Percentiles rank a stretch among this genome's conserved stretches.
Conservation (phyloP, 2,329 filamentous ascomycete genomes). For the Fusarium musae region DNA sequence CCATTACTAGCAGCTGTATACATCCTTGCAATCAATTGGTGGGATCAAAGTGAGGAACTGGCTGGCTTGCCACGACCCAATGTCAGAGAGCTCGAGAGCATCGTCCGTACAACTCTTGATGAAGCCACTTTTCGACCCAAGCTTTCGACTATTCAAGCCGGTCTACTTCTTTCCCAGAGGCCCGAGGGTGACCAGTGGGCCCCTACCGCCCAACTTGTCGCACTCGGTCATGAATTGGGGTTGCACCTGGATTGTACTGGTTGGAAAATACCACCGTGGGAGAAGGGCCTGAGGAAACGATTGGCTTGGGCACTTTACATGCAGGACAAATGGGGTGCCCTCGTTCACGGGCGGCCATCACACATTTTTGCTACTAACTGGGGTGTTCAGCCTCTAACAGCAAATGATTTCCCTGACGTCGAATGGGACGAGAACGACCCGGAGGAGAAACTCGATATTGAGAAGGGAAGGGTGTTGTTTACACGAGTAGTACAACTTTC, state of each 20-base stretch:
- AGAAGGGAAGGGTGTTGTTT: conserved; percentile 77
- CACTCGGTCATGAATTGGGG: conserved; percentile 86
- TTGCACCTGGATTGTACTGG: conserved; percentile 86
- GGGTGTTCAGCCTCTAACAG: conserved; percentile 75
- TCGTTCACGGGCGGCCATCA: conserved; percentile 86
- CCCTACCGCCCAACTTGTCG: conserved; percentile 86
- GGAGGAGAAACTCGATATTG: conserved; percentile 72
- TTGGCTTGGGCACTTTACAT: conserved; percentile 93
- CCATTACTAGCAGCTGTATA: conserved; percentile 84
- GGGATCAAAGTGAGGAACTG: conserved; percentile 77
- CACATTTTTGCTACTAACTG: conserved; percentile 77
- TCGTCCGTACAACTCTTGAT: conserved; percentile 77
- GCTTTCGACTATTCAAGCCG: conserved; percentile 82
- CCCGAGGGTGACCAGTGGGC: conserved; percentile 85
- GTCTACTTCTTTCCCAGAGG: conserved; percentile 77
- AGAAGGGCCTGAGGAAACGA: conserved; percentile 84
- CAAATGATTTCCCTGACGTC: conserved; percentile 78
- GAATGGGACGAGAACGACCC: conserved; percentile 71
- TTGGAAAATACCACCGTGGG: conserved; percentile 91
- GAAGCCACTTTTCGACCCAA: conserved; percentile 86
- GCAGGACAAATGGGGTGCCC: conserved; percentile 91
- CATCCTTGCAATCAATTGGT: conserved; percentile 88
- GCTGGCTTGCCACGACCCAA: conserved; percentile 74
- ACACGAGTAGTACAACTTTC: conserved; percentile 80
- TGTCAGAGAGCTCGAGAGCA: conserved; percentile 75